These are phyloP conservation scores for Purshia tridentata DNA, from an alignment of 306 rosid species.

Conservation along the genomic window DNA sequence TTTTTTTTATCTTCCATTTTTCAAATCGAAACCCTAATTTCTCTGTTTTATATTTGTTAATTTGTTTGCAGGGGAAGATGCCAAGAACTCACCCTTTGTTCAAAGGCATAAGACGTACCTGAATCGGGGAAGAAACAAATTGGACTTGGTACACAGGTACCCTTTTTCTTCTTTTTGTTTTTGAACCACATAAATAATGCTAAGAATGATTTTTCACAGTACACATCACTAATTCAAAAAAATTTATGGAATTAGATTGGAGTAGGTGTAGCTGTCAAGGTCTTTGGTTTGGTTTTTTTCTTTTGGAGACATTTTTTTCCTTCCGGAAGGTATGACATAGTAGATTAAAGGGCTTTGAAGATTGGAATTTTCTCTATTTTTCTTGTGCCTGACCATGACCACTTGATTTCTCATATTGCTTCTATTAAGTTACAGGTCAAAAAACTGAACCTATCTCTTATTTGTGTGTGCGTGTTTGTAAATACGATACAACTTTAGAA, in stretches of 20 bases:
- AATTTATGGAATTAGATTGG: slow-evolving; percentile 62
- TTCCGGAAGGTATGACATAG: slow-evolving; percentile 61
- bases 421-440: too few species aligned
- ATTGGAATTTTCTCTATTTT: neutral
- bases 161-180: slow-evolving; percentile 8
- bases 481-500: too few species aligned
- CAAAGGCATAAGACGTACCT: slow-evolving; percentile 67
- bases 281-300: slow-evolving; percentile 87
- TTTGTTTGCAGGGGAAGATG: slow-evolving; percentile 69
- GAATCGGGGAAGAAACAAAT: slow-evolving; percentile 52
- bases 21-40: slow-evolving; percentile 8
- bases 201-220: neutral
- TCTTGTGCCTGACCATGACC: neutral
- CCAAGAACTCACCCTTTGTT: slow-evolving; percentile 65
- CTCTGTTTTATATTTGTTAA: neutral
- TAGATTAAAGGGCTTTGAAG: neutral
- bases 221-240: slow-evolving; percentile 29
- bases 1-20: neutral
- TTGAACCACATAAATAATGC: slow-evolving; percentile 6
- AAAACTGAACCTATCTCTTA: too few species aligned
- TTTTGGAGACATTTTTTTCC: slow-evolving; percentile 94
- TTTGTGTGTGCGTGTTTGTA: too few species aligned
- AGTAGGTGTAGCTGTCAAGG: slow-evolving; percentile 74
- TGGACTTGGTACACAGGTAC: slow-evolving; percentile 74
- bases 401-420: neutral